A percentile compares a stretch with the other conserved stretches of the same genome.
phyloP scores from a whole-genome alignment of 257 asterid genomes.

The Solanum virginianum region DNA sequence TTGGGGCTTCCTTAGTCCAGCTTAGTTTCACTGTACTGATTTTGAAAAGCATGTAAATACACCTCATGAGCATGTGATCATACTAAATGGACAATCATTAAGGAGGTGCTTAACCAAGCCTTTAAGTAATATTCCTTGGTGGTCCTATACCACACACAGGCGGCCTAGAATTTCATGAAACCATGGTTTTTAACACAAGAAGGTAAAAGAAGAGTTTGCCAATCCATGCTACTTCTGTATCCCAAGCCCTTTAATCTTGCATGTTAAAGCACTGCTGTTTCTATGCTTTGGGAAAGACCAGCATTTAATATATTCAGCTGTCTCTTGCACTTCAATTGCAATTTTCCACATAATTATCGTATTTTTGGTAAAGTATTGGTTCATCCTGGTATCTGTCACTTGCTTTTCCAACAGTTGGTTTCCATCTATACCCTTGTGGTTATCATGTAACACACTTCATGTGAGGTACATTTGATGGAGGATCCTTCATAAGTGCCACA shows the following conservation, averaged over 20 bases:
- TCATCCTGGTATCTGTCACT: neutral
- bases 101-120: neutral
- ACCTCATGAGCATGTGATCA: neutral
- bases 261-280: neutral
- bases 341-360: neutral
- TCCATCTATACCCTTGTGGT: neutral
- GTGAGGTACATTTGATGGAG: neutral
- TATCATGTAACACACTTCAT: neutral
- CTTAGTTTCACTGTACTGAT: neutral
- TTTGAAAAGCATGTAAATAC: neutral
- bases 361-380: neutral
- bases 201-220: neutral
- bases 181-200: neutral
- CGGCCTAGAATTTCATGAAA: neutral
- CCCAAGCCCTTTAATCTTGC: neutral
- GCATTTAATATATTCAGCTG: neutral
- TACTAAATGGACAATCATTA: neutral
- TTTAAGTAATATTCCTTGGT: neutral
- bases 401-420: neutral
- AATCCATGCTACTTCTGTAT: neutral
- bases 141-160: neutral
- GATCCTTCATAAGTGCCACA: neutral
- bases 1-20: neutral
- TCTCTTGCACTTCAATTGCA: neutral
- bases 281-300: neutral